Conservation (phyloP, 2,329 filamentous ascomycete genomes). For the Pyricularia sp. region DNA sequence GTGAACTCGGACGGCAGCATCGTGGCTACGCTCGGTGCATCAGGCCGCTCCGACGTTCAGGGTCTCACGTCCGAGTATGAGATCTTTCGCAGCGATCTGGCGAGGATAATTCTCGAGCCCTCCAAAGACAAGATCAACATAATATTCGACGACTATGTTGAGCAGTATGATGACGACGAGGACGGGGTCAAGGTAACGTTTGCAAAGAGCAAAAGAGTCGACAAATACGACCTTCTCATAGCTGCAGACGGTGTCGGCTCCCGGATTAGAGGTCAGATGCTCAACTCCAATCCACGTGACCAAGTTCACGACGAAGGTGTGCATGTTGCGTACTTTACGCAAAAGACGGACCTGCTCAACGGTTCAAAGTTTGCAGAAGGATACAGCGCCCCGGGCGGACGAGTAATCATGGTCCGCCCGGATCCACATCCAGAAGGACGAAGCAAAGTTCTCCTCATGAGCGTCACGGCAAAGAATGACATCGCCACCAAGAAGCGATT, state of each 20-base stretch:
- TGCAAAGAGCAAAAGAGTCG: neutral
- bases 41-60: neutral
- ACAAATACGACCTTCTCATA: neutral
- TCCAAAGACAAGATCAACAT: neutral
- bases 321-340: neutral
- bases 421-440: neutral
- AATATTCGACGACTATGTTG: neutral
- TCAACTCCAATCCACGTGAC: neutral
- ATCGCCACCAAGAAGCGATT: neutral
- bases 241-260: neutral
- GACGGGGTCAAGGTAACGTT: neutral
- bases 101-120: neutral
- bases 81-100: neutral
- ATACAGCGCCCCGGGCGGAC: neutral
- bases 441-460: neutral
- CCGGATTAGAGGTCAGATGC: neutral
- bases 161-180: neutral
- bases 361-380: neutral
- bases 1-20: neutral
- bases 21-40: neutral
- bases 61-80: neutral
- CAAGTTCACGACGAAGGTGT: neutral
- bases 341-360: neutral
- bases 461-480: neutral
- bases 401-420: neutral